Percentiles rank a stretch among this genome's conserved stretches.
phyloP scores from a whole-genome alignment of 78 protist genomes.

The Dictyostelium discoideum region DNA sequence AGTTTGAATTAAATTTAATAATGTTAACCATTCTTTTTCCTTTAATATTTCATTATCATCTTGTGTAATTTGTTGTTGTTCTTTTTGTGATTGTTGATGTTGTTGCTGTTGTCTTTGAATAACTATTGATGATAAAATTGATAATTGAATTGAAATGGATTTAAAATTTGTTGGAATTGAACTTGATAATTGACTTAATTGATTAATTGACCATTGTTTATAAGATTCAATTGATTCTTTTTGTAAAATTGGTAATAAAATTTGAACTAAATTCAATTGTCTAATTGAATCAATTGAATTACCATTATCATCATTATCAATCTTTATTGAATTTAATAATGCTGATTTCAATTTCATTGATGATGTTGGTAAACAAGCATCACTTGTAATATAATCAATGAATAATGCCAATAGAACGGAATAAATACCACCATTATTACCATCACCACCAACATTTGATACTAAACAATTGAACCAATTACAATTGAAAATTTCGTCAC shows the following conservation, averaged over 20 bases:
- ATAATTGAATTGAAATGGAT: not conserved
- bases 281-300: not conserved
- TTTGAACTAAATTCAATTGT: constrained; percentile 31
- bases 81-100: not conserved
- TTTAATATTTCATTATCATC: not conserved
- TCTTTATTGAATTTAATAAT: not conserved
- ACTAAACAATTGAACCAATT: not conserved
- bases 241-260: not conserved
- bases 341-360: not conserved
- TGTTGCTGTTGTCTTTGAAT: not conserved
- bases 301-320: not conserved
- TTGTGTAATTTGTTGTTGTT: not conserved
- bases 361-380: not conserved
- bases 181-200: not conserved
- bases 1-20: constrained; percentile 1
- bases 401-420: not conserved
- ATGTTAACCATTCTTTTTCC: not conserved
- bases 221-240: not conserved
- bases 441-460: not conserved
- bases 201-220: not conserved
- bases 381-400: not conserved
- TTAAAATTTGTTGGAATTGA: constrained; percentile 30
- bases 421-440: not conserved
- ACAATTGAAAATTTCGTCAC: not conserved
- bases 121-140: constrained; percentile 12